A percentile compares a stretch with the other conserved stretches of the same genome.
phyloP scores from a whole-genome alignment of 805 yeast species.

The Saccharomycopsis lassenensis region DNA sequence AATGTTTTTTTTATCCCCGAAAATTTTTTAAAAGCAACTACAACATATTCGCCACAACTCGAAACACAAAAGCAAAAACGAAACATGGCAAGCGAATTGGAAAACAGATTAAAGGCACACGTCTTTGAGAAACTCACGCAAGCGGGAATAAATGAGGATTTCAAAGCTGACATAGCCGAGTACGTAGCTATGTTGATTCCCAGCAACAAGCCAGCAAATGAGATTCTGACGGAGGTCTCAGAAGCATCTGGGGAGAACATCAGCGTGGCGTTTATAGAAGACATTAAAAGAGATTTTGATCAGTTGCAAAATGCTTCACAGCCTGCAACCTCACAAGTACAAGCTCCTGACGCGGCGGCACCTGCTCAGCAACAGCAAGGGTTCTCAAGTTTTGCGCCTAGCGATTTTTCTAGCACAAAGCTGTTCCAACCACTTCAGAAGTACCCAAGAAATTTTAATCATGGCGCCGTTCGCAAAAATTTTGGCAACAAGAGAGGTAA shows the following conservation, averaged over 20 bases:
- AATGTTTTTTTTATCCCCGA: no score
- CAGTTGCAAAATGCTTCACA: slow-evolving; percentile 28
- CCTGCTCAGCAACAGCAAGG: slow-evolving; percentile 17
- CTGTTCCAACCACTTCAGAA: no score
- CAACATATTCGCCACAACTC: no score
- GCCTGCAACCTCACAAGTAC: slow-evolving; percentile 20
- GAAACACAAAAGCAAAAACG: no score
- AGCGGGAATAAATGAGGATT: slow-evolving; percentile 13
- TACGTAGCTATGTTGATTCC: slow-evolving; percentile 61
- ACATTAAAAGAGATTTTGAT: slow-evolving; percentile 46
- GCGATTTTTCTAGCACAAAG: slow-evolving; percentile 18
- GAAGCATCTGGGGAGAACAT: slow-evolving; percentile 52
- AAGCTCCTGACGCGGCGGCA: slow-evolving; percentile 5
- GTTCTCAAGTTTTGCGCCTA: slow-evolving; percentile 9
- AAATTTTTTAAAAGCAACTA: no score
- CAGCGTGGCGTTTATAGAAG: slow-evolving; percentile 43
- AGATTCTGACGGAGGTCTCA: slow-evolving; percentile 49
- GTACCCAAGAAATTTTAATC: slow-evolving; percentile 4
- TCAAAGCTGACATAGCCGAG: slow-evolving; percentile 50
- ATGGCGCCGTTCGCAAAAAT: no score
- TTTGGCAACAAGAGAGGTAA: no score
- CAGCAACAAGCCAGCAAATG: slow-evolving; percentile 51
- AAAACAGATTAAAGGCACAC: no score
- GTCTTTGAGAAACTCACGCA: no score
- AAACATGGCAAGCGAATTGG: no score